Base-by-base conservation (phyloP, 106 monocot species). In the Acanthochlamys bracteata region DNA sequence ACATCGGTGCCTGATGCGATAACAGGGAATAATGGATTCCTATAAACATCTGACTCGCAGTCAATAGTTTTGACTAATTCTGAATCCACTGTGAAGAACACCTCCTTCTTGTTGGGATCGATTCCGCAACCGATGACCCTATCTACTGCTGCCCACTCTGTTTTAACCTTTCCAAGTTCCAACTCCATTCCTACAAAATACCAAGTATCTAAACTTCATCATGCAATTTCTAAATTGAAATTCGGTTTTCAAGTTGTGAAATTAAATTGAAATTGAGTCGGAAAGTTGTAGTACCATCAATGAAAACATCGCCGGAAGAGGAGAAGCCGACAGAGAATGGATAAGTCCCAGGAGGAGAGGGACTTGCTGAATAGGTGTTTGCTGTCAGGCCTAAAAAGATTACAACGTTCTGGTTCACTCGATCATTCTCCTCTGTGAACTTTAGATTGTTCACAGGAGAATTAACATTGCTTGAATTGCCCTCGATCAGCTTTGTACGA, bases 11-110 rank as follows among this genome's bases (percentile, higher is more conserved):
- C 77, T 1, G 93, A 54, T 10, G 86, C 66, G 0, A 89, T 15
- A 17, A 75, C 60, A 16, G 93, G 93, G 47, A 73, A 94, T 19
- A 94, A 69, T 3, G 93, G 89, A 53, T 45, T 55, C 12, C 53
- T 27, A 78, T 77, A 94, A 0, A 71, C 63, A 20, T 86, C 83
- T 1, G 93, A 86, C 51, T 27, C 71, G 83, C 93, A 89, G 60
- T 74, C 73, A 47, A 89, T 69, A 20, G 70, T 76, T 43, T 89
- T 86, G 14, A 75, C 43, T 22, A 94, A 21, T 20, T 74, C 65
- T 22, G 79, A 75, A 68, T 89, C 89, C 41, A 86, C 56, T 15
- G 93, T 94, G 75, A 94, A 82, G 80, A 77, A 83, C 19, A 89
- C 93, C 71, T 77, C 82, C 77, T 89, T 81, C 71, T 71, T 86